Conservation (phyloP, 202 grass and related monocot species). For the Saccharum hybrid region DNA sequence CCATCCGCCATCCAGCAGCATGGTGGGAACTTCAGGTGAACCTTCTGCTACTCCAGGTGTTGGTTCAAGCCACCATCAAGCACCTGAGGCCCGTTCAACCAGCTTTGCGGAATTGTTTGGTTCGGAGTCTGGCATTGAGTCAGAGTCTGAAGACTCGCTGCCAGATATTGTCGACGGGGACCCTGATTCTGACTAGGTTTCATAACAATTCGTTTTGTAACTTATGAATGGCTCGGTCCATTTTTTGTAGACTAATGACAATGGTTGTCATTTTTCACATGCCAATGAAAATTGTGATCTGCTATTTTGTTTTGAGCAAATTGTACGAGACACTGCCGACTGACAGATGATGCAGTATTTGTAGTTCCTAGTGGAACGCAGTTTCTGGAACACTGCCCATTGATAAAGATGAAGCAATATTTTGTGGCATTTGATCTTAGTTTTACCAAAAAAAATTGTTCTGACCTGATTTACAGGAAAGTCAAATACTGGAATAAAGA, state of each 20-base stretch:
- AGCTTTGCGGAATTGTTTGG: conserved; percentile 51
- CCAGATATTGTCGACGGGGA: conserved; percentile 62
- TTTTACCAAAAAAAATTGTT: not conserved
- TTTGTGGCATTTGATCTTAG: not conserved
- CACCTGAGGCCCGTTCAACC: conserved; percentile 15
- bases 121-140: conserved; percentile 42
- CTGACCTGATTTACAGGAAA: not conserved
- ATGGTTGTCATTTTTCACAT: not conserved
- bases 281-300: not conserved
- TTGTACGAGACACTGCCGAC: not conserved
- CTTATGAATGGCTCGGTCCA: not conserved
- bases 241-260: not conserved
- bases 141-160: conserved; percentile 54
- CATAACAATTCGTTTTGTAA: not conserved
- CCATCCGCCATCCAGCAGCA: conserved; percentile 11
- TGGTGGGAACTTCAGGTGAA: conserved; percentile 32
- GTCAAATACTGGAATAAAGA: not conserved
- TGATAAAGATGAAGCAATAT: not conserved
- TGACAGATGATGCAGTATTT: not conserved
- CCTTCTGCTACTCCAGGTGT: conserved; percentile 5
- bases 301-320: not conserved
- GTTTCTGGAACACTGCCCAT: not conserved
- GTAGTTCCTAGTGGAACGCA: not conserved
- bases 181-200: conserved; percentile 61
- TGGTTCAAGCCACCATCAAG: conserved; percentile 24